Base-by-base conservation (phyloP, 2,329 filamentous ascomycete species). In the Pseudocercospora fuligena region DNA sequence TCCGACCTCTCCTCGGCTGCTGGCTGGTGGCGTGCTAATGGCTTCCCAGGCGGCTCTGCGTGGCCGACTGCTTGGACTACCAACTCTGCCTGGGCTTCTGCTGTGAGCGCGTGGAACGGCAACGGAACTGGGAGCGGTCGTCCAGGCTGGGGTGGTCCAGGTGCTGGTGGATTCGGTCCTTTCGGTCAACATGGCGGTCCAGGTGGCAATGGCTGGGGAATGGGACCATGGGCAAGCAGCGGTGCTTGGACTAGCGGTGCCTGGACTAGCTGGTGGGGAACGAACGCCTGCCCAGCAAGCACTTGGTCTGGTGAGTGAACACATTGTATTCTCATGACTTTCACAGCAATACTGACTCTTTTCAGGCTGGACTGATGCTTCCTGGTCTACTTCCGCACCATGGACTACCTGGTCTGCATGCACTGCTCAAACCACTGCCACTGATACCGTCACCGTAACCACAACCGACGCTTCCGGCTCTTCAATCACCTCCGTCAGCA, bases 181-280 rank as follows among this genome's bases (percentile, higher is more conserved):
- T 75, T 75, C 58, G 75, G 75, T 16, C 40, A 43, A 6, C 61
- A 53, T 33, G 69, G 68, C n/a, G 66, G 68, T 9, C 23, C 43
- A 6, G 61, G 65, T n/a, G 64, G 67, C 62, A 70, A 69, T 31
- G 76, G 77, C 19, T 78, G 76, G 75, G 77, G 77, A 25, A 51
- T 53, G 8, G 70, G 70, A 27, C 73, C 75, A 11, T 78, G 76
- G 76, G 70, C 68, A 5, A 71, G 66, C 43, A 69, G 60, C 23
- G 73, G 76, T 29, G 65, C 70, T 9, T 78, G 76, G 74, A 77
- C 76, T 3, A 61, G 65, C 6, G 77, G 76, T 9, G 72, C 76
- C 1, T 78, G 77, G 77, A 78, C 77, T 12, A 69, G 64, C 27
- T 78, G 77, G 77, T 78, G 77, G 77, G 76, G 76, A 16, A 74